Conservation (phyloP, 2,329 filamentous ascomycete genomes). For the Hypoxylon sp. region DNA sequence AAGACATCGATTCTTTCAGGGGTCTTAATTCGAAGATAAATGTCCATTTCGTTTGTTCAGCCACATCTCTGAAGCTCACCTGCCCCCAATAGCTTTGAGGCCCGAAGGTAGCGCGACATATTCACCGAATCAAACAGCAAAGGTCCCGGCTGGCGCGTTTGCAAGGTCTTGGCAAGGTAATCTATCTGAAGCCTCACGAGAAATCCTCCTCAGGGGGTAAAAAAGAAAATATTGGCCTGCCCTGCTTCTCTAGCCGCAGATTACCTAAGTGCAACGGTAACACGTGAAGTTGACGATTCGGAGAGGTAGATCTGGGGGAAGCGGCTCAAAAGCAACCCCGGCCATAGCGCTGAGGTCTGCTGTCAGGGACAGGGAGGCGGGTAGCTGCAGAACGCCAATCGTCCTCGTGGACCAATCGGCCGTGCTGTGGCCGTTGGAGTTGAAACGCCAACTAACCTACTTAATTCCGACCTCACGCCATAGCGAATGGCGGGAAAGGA, state of each 20-base stretch:
- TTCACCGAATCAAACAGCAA: background rate
- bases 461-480: background rate
- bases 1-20: background rate
- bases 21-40: conserved; percentile 13
- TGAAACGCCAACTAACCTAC: conserved; percentile 29
- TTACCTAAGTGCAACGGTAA: conserved; percentile 23
- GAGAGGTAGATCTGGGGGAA: conserved; percentile 16
- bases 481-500: background rate
- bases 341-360: too few relatives aligned
- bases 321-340: background rate
- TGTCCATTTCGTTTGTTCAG: background rate
- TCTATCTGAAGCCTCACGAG: background rate
- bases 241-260: conserved; percentile 11
- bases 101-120: background rate
- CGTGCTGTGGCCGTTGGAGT: conserved; percentile 4
- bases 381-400: conserved; percentile 21
- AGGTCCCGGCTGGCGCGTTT: background rate
- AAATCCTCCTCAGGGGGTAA: conserved; percentile 10
- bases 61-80: background rate
- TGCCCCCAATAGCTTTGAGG: background rate
- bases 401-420: conserved; percentile 27
- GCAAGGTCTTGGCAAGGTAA: background rate
- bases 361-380: conserved; percentile 26
- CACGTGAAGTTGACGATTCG: conserved; percentile 18
- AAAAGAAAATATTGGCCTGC: conserved; percentile 1